Conservation (phyloP, 768 basidiomycete species). For the Pulveroboletus frians region DNA sequence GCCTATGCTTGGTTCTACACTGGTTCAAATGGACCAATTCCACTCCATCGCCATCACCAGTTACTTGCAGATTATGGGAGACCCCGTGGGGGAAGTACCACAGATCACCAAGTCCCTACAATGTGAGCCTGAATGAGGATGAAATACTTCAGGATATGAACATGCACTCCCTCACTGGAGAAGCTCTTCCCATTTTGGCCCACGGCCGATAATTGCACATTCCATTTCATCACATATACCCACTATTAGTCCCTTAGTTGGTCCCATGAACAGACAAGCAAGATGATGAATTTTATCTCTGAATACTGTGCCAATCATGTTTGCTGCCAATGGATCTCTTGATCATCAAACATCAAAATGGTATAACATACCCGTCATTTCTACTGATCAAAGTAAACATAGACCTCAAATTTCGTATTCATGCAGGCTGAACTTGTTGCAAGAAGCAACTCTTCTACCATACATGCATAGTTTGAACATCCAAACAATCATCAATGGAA, state of each 20-base stretch:
- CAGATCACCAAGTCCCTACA: constrained; percentile 37
- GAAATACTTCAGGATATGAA: background rate
- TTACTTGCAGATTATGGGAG: constrained; percentile 52
- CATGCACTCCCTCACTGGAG: constrained; percentile 42
- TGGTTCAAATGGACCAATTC: constrained; percentile 34
- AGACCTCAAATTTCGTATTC: background rate
- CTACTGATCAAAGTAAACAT: background rate
- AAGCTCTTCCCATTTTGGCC: constrained; percentile 44
- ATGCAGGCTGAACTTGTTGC: constrained; percentile 27
- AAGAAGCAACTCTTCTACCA: constrained; percentile 36
- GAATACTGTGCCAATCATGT: constrained; percentile 40
- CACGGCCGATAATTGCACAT: constrained; percentile 41
- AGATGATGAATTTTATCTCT: constrained; percentile 12
- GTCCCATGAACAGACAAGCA: background rate
- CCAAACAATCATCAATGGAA: background rate
- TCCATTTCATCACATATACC: constrained; percentile 47
- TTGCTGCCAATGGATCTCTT: constrained; percentile 22
- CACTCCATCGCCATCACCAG: constrained; percentile 36
- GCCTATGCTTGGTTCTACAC: background rate
- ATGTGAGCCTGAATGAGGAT: constrained; percentile 14
- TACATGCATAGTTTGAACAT: background rate
- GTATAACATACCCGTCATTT: constrained; percentile 17
- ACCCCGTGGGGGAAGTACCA: constrained; percentile 55
- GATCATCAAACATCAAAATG: background rate
- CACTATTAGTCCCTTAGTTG: constrained; percentile 24